Base-by-base conservation (phyloP, 2,329 filamentous ascomycete genomes). In the Cercospora sp. region DNA sequence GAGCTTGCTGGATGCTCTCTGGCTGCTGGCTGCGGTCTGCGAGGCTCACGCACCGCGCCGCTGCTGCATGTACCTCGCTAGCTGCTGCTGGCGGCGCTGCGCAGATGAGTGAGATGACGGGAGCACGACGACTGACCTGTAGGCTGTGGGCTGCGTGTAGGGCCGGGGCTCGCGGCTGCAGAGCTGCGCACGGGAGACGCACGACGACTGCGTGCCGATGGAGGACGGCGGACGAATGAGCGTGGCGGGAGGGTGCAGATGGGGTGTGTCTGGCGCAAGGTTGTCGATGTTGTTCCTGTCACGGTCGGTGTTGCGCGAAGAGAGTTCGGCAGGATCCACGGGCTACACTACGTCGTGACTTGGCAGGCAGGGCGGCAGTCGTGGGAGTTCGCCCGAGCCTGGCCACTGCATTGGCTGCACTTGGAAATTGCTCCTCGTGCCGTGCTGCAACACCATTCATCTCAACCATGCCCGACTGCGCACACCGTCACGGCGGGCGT, bases 21-120 rank as follows among this genome's bases (percentile, higher is more conserved):
- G 31, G 31, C 39, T 45, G n/a, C 30, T 31, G 39, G 16, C 18
- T 48, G 8, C n/a, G n/a, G 42, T 12, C 42, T 48, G 42, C 42
- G 36, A 39, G 36, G 36, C 36, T 39, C 36, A 39, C 36, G 36
- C 36, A 39, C 36, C 36, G 36, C 13, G 60, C 33, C 20, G 60
- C 36, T 26, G 61, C 61, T 57, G 61, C 61, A 42, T 45, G 33
- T 30, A 55, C 36, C 60, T 63, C 60, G 42, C 33, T 30, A 30
- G 48, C 53, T 55, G 48, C 61, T 48, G 48, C 28, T 20, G 61
- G 26, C 12, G 39, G 10, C 16, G 60, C 39, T 53, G 42, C 26
- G 45, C 45, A 13, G 59, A 23, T 61, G 60, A 45, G 39, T 63
- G 60, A 48, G 39, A 28, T 20, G 60, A 39, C 36, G 36, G 36